Conservation (phyloP, 345 rosid genomes). For the Viola odorata region DNA sequence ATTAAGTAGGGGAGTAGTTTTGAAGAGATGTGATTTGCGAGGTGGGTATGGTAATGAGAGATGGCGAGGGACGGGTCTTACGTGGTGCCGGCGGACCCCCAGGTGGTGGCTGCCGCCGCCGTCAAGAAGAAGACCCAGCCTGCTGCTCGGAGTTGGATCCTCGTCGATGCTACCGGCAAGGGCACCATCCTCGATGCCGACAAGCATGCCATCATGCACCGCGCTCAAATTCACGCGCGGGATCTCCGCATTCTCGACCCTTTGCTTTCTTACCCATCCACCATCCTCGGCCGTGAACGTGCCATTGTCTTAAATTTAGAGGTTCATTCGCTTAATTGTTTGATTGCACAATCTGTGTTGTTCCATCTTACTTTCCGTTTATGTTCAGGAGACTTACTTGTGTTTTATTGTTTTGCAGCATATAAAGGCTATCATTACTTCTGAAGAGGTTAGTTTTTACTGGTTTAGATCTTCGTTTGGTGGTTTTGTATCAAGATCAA, state of each 20-base stretch:
- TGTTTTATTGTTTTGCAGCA: constrained; percentile 43
- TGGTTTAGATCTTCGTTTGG: not conserved
- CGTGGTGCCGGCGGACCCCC: constrained; percentile 68
- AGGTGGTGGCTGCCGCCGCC: constrained; percentile 24
- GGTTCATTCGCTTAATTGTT: constrained; percentile 25
- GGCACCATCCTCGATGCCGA: constrained; percentile 55
- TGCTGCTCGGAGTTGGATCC: constrained; percentile 64
- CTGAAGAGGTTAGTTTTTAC: constrained; percentile 66
- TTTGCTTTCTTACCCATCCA: constrained; percentile 79
- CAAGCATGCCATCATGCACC: constrained; percentile 88
- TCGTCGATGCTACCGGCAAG: constrained; percentile 48
- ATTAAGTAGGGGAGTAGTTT: not conserved
- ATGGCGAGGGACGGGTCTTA: constrained; percentile 57
- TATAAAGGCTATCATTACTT: constrained; percentile 89
- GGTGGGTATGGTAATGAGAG: constrained; percentile 11
- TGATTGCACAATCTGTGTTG: not conserved
- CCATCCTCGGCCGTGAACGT: constrained; percentile 94
- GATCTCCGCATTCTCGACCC: constrained; percentile 97
- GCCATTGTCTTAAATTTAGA: constrained; percentile 94
- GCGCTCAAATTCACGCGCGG: constrained; percentile 95
- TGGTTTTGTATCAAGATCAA: not conserved
- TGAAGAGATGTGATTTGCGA: constrained; percentile 7
- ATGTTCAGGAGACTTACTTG: not conserved
- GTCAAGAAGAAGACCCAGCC: constrained; percentile 63
- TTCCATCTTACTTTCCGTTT: not conserved